These are phyloP conservation scores for Phaeodactylum tricornutum DNA, from an alignment of 108 stramenopile genomes.

Conservation along the genomic window DNA sequence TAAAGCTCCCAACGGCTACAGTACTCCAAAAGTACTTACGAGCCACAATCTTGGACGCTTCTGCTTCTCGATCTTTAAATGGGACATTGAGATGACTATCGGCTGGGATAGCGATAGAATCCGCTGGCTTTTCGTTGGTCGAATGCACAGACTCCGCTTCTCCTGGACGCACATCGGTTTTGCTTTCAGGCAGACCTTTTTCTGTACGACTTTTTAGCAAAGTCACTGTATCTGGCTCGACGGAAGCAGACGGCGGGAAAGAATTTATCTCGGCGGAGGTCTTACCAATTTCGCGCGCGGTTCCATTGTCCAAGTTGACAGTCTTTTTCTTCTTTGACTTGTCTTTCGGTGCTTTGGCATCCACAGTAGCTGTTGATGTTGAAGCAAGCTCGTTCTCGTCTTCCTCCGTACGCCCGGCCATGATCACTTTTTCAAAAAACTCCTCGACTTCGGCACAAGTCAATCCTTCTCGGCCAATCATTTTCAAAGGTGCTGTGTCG, in stretches of 20 bases:
- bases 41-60: not conserved
- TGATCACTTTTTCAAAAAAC: slow-evolving; percentile 53
- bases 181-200: not conserved
- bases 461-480: slow-evolving; percentile 61
- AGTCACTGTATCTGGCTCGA: not conserved
- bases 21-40: slow-evolving; percentile 33
- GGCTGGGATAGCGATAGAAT: not conserved
- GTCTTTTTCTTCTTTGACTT: not conserved
- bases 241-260: not conserved
- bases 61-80: slow-evolving; percentile 3
- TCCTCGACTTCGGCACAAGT: slow-evolving; percentile 73
- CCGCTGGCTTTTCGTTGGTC: not conserved
- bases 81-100: not conserved
- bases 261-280: not conserved
- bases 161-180: not conserved
- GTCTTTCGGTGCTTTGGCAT: not conserved
- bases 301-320: not conserved
- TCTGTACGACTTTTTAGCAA: not conserved
- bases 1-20: slow-evolving; percentile 27
- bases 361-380: not conserved
- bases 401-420: slow-evolving; percentile 27
- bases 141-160: not conserved
- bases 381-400: slow-evolving; percentile 4
- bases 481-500: slow-evolving; percentile 53
- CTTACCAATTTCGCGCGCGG: not conserved